A percentile compares a stretch with the other conserved stretches of the same genome.
Conservation (phyloP, 2,329 filamentous ascomycete species). For the Hymenoscyphus linearis region DNA sequence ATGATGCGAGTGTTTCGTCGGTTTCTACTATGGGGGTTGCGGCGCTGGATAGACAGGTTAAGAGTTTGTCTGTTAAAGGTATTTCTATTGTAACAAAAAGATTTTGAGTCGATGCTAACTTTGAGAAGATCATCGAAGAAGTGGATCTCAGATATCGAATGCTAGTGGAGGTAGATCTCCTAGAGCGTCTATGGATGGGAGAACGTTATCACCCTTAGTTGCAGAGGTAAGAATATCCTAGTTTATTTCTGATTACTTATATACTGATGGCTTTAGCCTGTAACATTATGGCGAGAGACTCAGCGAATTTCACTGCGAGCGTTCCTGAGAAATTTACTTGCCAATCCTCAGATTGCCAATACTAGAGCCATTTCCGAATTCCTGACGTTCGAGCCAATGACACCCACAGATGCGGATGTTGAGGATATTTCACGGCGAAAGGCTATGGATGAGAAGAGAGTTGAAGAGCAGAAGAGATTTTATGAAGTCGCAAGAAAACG, state of each 20-base stretch:
- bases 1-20: conserved; percentile 69
- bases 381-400: conserved; percentile 66
- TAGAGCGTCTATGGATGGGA: conserved; percentile 41
- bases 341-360: conserved; percentile 77
- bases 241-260: not conserved
- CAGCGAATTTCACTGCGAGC: conserved; percentile 89
- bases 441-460: conserved; percentile 75
- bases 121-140: conserved; percentile 34
- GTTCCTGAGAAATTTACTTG: conserved; percentile 79
- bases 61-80: conserved; percentile 41
- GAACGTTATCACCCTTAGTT: conserved; percentile 4
- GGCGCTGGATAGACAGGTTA: conserved; percentile 18
- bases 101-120: conserved; percentile 10
- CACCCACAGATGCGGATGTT: conserved; percentile 73
- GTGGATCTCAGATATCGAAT: conserved; percentile 35
- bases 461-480: conserved; percentile 89
- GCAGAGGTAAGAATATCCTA: conserved; percentile 14
- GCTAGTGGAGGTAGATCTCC: conserved; percentile 35
- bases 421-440: conserved; percentile 77
- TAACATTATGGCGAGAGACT: conserved; percentile 74
- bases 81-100: conserved; percentile 10
- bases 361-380: conserved; percentile 85
- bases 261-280: conserved; percentile 35
- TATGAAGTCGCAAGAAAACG: conserved; percentile 91
- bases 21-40: conserved; percentile 27